Evolutionary conservation across 164 flowering plant species (phyloP).

Genomic region (Santalum album): DNA sequence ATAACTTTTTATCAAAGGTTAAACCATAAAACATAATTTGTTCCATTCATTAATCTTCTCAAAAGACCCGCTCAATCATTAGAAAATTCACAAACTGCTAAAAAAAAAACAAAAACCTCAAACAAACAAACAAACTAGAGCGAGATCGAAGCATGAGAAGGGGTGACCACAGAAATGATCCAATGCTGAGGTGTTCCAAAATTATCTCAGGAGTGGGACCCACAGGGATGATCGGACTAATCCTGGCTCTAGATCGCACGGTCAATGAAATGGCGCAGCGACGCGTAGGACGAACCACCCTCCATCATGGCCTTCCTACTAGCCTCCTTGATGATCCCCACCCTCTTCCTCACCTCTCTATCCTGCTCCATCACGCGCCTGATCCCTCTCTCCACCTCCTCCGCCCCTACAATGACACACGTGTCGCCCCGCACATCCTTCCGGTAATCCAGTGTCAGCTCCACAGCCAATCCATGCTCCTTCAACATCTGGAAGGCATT

Average conservation of each 20-base stretch:
- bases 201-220: too few species aligned
- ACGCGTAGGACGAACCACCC: background rate
- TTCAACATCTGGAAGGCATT: background rate
- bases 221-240: too few species aligned
- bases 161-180: too few species aligned
- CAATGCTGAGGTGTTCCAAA: too few species aligned
- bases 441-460: background rate
- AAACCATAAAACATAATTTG: too few species aligned
- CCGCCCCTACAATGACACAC: background rate
- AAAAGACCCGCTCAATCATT: too few species aligned
- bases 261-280: background rate
- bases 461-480: background rate
- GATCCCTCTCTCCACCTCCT: background rate
- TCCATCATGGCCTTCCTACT: background rate
- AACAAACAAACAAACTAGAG: too few species aligned
- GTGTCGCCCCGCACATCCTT: background rate
- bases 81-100: too few species aligned
- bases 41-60: too few species aligned
- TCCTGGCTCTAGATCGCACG: background rate
- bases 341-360: slow-evolving; percentile 1
- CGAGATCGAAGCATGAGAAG: too few species aligned
- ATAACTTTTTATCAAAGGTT: too few species aligned
- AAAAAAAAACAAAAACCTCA: too few species aligned
- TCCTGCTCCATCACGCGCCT: slow-evolving; percentile 1
- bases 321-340: background rate